Conservation (phyloP, 129 eudicot species). For the Ambrosia trifida region DNA sequence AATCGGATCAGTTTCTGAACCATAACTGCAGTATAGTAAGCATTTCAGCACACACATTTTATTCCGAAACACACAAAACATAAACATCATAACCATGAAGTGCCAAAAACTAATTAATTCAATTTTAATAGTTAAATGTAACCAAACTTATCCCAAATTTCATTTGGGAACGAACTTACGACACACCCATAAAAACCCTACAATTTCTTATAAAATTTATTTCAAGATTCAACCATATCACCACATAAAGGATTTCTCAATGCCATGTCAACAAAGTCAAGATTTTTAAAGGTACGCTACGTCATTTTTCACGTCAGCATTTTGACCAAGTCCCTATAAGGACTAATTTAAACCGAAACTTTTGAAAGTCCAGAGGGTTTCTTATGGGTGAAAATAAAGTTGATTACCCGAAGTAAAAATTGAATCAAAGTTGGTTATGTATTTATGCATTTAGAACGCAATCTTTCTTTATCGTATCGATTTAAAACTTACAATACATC, state of each 20-base stretch:
- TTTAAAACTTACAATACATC: constrained; percentile 72
- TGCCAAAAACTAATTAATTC: not conserved
- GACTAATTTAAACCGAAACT: too few relatives aligned
- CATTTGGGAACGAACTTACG: not conserved
- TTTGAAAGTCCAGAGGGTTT: too few relatives aligned
- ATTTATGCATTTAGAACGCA: not conserved
- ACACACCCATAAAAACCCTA: not conserved
- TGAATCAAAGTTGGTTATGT: too few relatives aligned
- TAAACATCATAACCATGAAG: not conserved
- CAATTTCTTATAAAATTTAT: not conserved
- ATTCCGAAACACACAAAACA: constrained; percentile 2
- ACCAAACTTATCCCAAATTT: not conserved
- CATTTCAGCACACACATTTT: constrained; percentile 12
- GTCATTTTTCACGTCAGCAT: too few relatives aligned
- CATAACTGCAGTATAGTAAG: constrained; percentile 60
- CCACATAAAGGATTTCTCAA: too few relatives aligned
- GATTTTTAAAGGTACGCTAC: too few relatives aligned
- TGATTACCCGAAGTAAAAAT: too few relatives aligned
- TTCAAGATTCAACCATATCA: not conserved
- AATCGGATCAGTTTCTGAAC: constrained; percentile 73
- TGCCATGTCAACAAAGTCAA: too few relatives aligned
- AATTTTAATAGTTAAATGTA: not conserved
- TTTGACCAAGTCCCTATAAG: too few relatives aligned
- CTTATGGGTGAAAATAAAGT: too few relatives aligned
- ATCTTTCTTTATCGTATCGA: not conserved